These are phyloP conservation scores for Aspergillus texensis DNA, from an alignment of 2,329 filamentous ascomycete genomes.

Conservation along the genomic window DNA sequence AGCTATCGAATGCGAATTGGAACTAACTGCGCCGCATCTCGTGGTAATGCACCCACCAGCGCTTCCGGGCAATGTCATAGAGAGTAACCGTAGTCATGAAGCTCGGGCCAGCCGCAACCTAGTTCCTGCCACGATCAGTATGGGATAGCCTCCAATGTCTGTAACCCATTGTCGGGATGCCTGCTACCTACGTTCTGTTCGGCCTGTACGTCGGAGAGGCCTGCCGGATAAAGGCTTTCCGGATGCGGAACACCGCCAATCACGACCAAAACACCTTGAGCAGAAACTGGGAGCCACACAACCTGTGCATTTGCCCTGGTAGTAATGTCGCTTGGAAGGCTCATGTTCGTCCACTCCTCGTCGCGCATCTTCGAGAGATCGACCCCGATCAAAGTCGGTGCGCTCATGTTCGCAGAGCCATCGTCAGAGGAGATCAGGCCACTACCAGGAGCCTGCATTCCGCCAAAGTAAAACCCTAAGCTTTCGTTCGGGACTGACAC, in stretches of 20 bases:
- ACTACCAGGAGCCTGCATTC: neutral
- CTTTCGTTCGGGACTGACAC: neutral
- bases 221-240: neutral
- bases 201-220: neutral
- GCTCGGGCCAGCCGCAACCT: neutral
- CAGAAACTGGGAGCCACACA: neutral
- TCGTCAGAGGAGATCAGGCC: neutral
- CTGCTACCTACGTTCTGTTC: neutral
- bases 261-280: neutral
- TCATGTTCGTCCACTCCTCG: neutral
- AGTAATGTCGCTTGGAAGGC: neutral
- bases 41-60: neutral
- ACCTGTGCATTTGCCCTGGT: neutral
- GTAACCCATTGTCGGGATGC: too few relatives aligned
- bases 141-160: too few relatives aligned
- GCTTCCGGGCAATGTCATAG: neutral
- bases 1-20: too few relatives aligned
- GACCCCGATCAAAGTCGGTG: neutral
- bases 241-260: neutral
- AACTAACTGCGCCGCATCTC: too few relatives aligned
- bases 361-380: neutral
- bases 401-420: neutral
- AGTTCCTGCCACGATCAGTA: neutral
- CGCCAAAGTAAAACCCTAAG: neutral
- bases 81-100: neutral